Conservation (phyloP, 1,284 basidiomycete genomes). For the Ustilago shanxiensis region DNA sequence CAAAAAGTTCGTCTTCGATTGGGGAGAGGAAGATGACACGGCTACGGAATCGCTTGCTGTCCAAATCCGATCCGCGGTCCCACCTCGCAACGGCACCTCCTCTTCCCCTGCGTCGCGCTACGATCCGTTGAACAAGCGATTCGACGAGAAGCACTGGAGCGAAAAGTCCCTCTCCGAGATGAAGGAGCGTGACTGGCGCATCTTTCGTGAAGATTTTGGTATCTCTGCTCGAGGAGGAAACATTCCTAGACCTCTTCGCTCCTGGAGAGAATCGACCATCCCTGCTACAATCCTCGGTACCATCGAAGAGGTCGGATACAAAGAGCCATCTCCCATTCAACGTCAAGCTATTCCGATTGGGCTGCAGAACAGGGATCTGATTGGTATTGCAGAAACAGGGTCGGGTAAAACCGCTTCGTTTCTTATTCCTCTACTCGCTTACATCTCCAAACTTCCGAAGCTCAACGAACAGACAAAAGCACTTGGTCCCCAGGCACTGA, state of each 20-base stretch:
- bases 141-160: constrained; percentile 88
- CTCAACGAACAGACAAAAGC: constrained; percentile 92
- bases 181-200: constrained; percentile 98
- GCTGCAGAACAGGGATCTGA: constrained; percentile 92
- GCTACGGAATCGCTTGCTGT: constrained; percentile 38
- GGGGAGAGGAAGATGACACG: constrained; percentile 74
- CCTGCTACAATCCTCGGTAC: constrained; percentile 83
- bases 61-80: constrained; percentile 17
- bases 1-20: constrained; percentile 98
- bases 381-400: constrained; percentile 94
- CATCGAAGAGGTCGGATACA: constrained; percentile 92
- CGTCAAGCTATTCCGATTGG: constrained; percentile 98
- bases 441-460: constrained; percentile 86
- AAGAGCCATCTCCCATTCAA: constrained; percentile 95
- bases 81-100: neutral
- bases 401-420: constrained; percentile 99
- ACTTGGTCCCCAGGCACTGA: constrained; percentile 91
- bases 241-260: constrained; percentile 91
- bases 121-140: constrained; percentile 65
- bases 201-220: constrained; percentile 98
- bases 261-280: constrained; percentile 89
- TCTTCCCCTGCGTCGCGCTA: constrained; percentile 8
- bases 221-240: constrained; percentile 89
- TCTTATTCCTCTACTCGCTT: constrained; percentile 96
- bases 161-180: constrained; percentile 94